Base-by-base conservation (phyloP, 768 basidiomycete species). In the Naematelia encephala region DNA sequence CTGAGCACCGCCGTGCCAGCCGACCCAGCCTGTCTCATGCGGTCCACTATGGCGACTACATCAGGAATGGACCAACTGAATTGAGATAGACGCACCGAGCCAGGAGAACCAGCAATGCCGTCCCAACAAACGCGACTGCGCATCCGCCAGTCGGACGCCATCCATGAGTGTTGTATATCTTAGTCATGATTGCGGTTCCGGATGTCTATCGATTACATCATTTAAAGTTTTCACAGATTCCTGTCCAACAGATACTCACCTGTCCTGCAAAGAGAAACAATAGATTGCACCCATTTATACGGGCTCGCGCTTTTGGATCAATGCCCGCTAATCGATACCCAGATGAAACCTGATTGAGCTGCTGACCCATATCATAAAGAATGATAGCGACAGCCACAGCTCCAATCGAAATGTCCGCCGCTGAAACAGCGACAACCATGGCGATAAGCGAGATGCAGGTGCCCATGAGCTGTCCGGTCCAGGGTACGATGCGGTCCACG, bases 241-340 rank as follows among this genome's bases (percentile, higher is more conserved):
- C 13, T 13, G 12, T 12, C 11, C 21, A 30, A 42, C 3, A 26
- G 5, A 10, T n/a, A 51, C 68, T 57, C 43, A 71, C 72, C 79
- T 91, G 89, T 0, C 90, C 90, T 22, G 88, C 81, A 75, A 89
- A 89, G 27, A 87, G 62, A 78, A 85, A 84, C 54, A 91, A 79
- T 47, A 91, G 82, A 46, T 85, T 80, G 45, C 90, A 82, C 0
- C 90, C 89, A 63, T 91, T 91, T 11, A 93, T 66, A 27, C 90
- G 82, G 4, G 90, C 82, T 47, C 86, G 78, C 2, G 87, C 87
- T 43, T 78, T 68, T 1, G 78, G 67, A 58, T 78, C 73, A 21
- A 80, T 67, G 26, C 59, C 79, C 56, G 39, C 76, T 19, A 89
- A 82, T 5, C 83, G 79, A 8, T 84, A 85, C 1, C 84, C 80